Base-by-base conservation (phyloP, 257 asterid genomes). In the Fraxinus cuspidata region DNA sequence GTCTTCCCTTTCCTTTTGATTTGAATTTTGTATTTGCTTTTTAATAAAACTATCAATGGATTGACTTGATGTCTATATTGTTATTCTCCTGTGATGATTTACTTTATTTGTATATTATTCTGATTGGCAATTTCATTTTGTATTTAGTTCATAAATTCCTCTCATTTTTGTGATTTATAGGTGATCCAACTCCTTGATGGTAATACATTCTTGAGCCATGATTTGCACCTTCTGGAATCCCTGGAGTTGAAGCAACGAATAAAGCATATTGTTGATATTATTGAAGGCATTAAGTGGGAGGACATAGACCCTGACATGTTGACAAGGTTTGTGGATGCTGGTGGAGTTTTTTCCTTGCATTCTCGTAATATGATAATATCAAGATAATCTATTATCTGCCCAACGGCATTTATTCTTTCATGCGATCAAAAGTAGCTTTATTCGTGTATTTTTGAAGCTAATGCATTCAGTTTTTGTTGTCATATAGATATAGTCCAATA, bases 171-270 rank as follows among this genome's bases (percentile, higher is more conserved):
- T 79, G 76, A 80, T 81, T 71, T 42, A 68, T 83, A 96, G 99
- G 97, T 96, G 84, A 84, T 90, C 80, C 86, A 74, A 75, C 89
- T 92, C 58, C 71, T 70, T 47, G 94, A 85, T 70, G 89, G 79
- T 77, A 87, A 83, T 86, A 71, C 93, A 70, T 87, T 96, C 87
- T 76, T 92, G 87, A 93, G 96, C 86, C 89, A 92, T 84, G 99
- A 96, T 89, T 90, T 93, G 86, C 92, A 85, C 80, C 99, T 96
- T 83, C 91, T 96, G 63, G 98, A 96, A 87, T 92, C 98, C 71
- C 80, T 96, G 78, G 99, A 96, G 90, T 96, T 85, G 82, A 96
- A 93, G 88, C 97, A 93, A 83, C 91, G 97, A 31, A 89, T 93
- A 77, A 92, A 93, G 77, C 93, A 96, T 78, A 83, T 96, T 82